phyloP scores from a whole-genome alignment of 768 basidiomycete species.

The Gloeophyllum trabeum region DNA sequence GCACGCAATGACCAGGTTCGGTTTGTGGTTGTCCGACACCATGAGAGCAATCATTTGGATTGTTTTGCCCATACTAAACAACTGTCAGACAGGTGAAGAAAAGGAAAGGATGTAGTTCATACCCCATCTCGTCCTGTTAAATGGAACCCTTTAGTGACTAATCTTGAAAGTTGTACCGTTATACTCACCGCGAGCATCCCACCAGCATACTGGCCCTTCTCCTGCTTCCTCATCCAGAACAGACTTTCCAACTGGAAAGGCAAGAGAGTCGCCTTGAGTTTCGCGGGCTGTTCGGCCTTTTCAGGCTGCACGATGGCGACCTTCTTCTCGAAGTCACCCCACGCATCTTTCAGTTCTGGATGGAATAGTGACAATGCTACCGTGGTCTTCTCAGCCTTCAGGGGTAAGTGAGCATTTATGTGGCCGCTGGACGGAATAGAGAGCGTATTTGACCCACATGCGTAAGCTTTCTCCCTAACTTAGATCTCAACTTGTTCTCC shows the following conservation, averaged over 20 bases:
- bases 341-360: slow-evolving; percentile 71
- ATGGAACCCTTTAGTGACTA: neutral
- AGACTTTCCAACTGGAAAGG: slow-evolving; percentile 96
- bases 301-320: slow-evolving; percentile 52
- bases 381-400: slow-evolving; percentile 61
- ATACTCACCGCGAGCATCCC: slow-evolving; percentile 80
- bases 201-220: slow-evolving; percentile 76
- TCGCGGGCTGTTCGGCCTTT: slow-evolving; percentile 67
- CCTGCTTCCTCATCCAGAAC: slow-evolving; percentile 94
- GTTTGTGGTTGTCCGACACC: slow-evolving; percentile 63
- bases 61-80: slow-evolving; percentile 78
- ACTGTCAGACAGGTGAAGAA: slow-evolving; percentile 4
- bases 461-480: slow-evolving; percentile 69
- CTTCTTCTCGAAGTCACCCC: slow-evolving; percentile 72
- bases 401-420: too few species aligned
- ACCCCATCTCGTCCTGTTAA: slow-evolving; percentile 90
- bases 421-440: neutral
- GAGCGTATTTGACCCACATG: slow-evolving; percentile 15
- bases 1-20: slow-evolving; percentile 89
- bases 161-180: neutral
- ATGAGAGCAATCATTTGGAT: slow-evolving; percentile 93
- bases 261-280: slow-evolving; percentile 76
- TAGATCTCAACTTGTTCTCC: slow-evolving; percentile 34
- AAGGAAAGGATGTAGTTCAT: slow-evolving; percentile 15
- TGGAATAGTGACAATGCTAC: slow-evolving; percentile 59